A percentile compares a stretch with the other conserved stretches of the same genome.
Conservation (phyloP, 495 filamentous ascomycete genomes). For the Podospora bellae-mahoneyi region DNA sequence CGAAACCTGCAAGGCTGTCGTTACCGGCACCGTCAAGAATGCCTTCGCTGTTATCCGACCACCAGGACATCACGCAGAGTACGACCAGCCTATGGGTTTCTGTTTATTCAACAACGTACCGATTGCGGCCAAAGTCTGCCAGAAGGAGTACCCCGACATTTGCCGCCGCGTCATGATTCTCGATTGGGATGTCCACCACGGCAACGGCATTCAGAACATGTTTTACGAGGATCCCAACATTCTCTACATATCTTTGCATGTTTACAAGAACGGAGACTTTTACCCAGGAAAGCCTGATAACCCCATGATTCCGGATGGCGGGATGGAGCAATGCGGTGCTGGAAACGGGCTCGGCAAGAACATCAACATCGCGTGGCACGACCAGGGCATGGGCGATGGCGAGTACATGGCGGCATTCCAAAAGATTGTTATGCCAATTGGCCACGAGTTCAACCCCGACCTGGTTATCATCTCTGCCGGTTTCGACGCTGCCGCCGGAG, state of each 20-base stretch:
- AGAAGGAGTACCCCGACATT: conserved; percentile 64
- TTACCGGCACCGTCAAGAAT: conserved; percentile 77
- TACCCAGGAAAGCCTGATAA: conserved; percentile 74
- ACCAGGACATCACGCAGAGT: conserved; percentile 92
- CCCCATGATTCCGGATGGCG: conserved; percentile 57
- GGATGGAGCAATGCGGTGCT: conserved; percentile 70
- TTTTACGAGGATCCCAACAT: conserved; percentile 94
- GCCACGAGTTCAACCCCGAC: conserved; percentile 87
- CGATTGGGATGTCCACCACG: conserved; percentile 88
- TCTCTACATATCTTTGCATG: conserved; percentile 95
- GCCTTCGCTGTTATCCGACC: conserved; percentile 92
- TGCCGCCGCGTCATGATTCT: conserved; percentile 89
- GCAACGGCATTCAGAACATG: conserved; percentile 94
- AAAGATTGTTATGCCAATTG: conserved; percentile 95
- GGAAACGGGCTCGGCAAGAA: conserved; percentile 80
- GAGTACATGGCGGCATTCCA: conserved; percentile 98
- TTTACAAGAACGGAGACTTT: conserved; percentile 75
- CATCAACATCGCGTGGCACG: conserved; percentile 91
- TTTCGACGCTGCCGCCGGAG: conserved; percentile 92
- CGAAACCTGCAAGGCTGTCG: conserved; percentile 85
- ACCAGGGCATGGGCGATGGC: conserved; percentile 90
- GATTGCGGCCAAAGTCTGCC: conserved; percentile 81
- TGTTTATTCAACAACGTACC: conserved; percentile 97
- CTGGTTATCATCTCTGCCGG: conserved; percentile 94
- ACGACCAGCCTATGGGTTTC: conserved; percentile 80